phyloP scores from a whole-genome alignment of 2,329 filamentous ascomycete species.

The Elsinoe perseae region DNA sequence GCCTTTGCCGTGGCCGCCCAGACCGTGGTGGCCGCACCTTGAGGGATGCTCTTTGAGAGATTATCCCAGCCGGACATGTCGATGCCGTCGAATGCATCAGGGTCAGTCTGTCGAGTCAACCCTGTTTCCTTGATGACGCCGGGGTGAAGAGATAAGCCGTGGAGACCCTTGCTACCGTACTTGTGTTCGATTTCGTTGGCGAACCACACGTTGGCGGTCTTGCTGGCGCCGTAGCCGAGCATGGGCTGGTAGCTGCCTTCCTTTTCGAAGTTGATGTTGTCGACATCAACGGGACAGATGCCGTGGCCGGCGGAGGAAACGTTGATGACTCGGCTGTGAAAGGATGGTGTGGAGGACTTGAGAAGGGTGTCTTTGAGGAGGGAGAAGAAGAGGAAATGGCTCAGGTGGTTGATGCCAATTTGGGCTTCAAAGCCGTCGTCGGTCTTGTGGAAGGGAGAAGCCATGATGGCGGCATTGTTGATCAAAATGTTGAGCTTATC shows the following conservation, averaged over 20 bases:
- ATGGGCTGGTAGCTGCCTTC: slow-evolving; percentile 21
- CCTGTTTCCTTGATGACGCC: slow-evolving; percentile 34
- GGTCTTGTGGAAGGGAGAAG: slow-evolving; percentile 31
- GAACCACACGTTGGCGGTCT: slow-evolving; percentile 46
- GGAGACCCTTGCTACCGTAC: slow-evolving; percentile 39
- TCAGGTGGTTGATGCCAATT: slow-evolving; percentile 48
- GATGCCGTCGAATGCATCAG: slow-evolving; percentile 13
- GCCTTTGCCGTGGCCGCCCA: slow-evolving; percentile 39
- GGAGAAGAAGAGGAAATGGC: slow-evolving; percentile 49
- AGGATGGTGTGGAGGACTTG: slow-evolving; percentile 31
- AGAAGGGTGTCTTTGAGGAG: slow-evolving; percentile 42
- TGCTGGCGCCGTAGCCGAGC: slow-evolving; percentile 42
- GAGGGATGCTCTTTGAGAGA: slow-evolving; percentile 26
- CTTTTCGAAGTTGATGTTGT: slow-evolving; percentile 28
- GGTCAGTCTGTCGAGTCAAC: slow-evolving; percentile 16
- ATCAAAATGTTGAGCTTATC: slow-evolving; percentile 34
- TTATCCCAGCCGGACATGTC: slow-evolving; percentile 7
- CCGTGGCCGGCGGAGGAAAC: slow-evolving; percentile 40
- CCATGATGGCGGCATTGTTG: slow-evolving; percentile 42
- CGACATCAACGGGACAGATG: slow-evolving; percentile 21
- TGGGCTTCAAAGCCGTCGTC: slow-evolving; percentile 45
- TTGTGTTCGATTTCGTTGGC: slow-evolving; percentile 47
- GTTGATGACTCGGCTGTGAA: slow-evolving; percentile 42
- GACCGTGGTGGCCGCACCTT: slow-evolving; percentile 45
- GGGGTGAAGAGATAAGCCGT: slow-evolving; percentile 41